Base-by-base conservation (phyloP, 2,329 filamentous ascomycete species). In the Cercospora nicotianae region DNA sequence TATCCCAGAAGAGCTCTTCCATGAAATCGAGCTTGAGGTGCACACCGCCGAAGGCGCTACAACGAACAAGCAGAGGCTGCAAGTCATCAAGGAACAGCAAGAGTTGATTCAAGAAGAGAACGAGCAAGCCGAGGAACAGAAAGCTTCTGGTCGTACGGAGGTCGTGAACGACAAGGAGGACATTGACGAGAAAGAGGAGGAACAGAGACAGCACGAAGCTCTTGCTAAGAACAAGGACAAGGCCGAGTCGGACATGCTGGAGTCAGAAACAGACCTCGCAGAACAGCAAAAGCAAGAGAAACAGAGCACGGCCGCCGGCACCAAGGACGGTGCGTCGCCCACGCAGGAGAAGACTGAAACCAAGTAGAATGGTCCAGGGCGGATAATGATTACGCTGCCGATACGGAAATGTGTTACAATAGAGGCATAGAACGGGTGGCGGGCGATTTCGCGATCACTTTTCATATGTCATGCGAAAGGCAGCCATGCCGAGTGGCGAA, bases 21-120 rank as follows among this genome's bases (percentile, higher is more conserved):
- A 99, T 85, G 95, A 99, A 84, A 97, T 99, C 71, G 95, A 98
- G 82, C 90, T 99, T 33, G 95, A 99, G 83, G 93, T 99, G 9
- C 93, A 97, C 85, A 96, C 90, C 69, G 94, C 94, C 60, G 95
- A 99, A 82, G 95, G 95, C 69, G 94, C 94, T 10, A 95, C 95
- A 26, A 99, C 95, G 72, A 99, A 99, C 87, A 97, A 96, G 87
- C 95, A 98, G 85, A 91, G 95, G 79, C 90, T 99, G 51, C 95
- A 99, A 84, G 95, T 99, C 16, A 87, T 99, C 78, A 96, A 93
- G 87, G 95, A 99, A 84, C 95, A 99, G 84, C 92, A 99, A 80
- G 95, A 97, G 79, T 88, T 99, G 70, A 99, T 99, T 67, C 90
- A 97, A 71, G 95, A 99, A 79, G 95, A 99, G 84, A 96, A 94